Evolutionary conservation across 371 early-diverging fungal genomes (phyloP).

Genomic region (Zopfochytrium polystomum): DNA sequence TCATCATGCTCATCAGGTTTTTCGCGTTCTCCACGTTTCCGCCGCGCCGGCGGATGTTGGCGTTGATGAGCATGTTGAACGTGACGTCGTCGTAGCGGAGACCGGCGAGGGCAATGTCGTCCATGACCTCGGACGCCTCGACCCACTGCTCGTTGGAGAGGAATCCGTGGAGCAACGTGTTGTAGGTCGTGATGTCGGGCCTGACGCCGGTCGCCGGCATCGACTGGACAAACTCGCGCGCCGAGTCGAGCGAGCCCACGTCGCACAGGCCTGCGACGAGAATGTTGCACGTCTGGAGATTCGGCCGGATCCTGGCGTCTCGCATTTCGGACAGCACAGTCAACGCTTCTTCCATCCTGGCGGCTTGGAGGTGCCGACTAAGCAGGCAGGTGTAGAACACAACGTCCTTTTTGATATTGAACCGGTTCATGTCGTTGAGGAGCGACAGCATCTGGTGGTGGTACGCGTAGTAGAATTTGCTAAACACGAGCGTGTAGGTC

Average conservation of each 20-base stretch:
- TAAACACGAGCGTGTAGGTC: too few species aligned
- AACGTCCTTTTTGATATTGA: too few species aligned
- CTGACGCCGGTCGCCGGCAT: conserved; percentile 33
- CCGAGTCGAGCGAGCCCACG: conserved; percentile 26
- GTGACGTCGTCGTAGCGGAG: conserved; percentile 46
- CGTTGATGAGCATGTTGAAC: conserved; percentile 52
- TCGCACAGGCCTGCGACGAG: conserved; percentile 45
- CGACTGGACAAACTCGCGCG: conserved; percentile 31
- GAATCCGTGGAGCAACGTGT: conserved; percentile 39
- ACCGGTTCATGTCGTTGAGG: too few species aligned
- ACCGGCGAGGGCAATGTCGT: conserved; percentile 36
- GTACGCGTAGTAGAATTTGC: too few species aligned
- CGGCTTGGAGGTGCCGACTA: too few species aligned
- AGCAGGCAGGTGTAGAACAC: too few species aligned
- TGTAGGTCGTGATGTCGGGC: conserved; percentile 27
- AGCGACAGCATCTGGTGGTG: too few species aligned
- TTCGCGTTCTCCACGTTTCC: conserved; percentile 14
- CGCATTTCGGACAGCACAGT: too few species aligned
- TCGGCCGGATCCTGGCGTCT: conserved; percentile 30
- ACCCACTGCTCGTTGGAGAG: conserved; percentile 36
- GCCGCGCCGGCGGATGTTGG: conserved; percentile 26
- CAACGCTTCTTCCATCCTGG: too few species aligned
- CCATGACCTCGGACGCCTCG: conserved; percentile 38
- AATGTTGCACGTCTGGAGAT: conserved; percentile 45
- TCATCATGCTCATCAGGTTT: conserved; percentile 13